A percentile compares a stretch with the other conserved stretches of the same genome.
phyloP scores from a whole-genome alignment of 345 rosid species.

The Psidium guajava region DNA sequence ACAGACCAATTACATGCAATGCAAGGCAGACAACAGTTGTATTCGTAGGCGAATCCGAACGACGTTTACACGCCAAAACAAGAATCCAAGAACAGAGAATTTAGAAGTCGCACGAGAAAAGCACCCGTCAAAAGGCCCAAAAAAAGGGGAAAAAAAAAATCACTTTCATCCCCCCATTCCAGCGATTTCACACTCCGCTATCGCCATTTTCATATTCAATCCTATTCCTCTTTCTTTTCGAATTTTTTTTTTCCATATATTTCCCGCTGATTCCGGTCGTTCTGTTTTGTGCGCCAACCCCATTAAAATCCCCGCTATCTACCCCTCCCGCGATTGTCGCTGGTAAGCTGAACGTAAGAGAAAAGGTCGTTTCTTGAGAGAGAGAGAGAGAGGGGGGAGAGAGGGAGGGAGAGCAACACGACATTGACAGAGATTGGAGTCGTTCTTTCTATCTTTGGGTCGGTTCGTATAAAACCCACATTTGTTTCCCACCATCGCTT shows the following conservation, averaged over 20 bases:
- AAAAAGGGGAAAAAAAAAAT: background rate
- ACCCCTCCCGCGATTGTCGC: constrained; percentile 3
- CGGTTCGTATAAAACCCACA: background rate
- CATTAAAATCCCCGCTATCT: background rate
- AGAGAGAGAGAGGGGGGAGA: background rate
- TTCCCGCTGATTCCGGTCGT: constrained; percentile 11
- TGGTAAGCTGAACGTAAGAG: background rate
- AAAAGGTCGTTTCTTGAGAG: background rate
- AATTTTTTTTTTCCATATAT: background rate
- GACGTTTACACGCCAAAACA: background rate
- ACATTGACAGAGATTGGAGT: background rate
- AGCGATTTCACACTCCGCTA: background rate
- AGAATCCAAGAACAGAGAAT: background rate
- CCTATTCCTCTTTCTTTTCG: background rate
- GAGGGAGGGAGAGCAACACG: background rate
- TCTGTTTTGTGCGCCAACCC: background rate
- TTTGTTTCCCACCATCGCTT: background rate
- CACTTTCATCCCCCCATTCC: background rate
- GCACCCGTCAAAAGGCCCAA: background rate
- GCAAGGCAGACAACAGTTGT: background rate
- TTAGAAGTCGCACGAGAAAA: background rate
- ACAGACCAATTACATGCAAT: background rate
- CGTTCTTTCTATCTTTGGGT: background rate
- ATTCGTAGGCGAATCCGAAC: background rate
- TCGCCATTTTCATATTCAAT: background rate